phyloP scores from a whole-genome alignment of 768 basidiomycete genomes.

The Tephrocybe sp. region DNA sequence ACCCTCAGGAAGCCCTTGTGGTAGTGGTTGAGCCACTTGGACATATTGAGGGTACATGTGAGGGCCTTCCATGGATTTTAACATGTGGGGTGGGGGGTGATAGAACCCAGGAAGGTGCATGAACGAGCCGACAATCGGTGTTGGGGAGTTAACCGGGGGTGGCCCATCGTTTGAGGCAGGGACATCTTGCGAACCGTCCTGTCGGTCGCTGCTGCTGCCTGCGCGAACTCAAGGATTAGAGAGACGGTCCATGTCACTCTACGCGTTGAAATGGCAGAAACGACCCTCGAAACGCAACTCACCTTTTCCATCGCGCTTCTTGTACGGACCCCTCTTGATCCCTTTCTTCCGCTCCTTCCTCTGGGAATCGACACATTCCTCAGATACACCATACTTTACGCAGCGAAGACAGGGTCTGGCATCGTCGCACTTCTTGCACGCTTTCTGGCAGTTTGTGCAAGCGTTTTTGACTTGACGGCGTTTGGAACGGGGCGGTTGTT shows the following conservation, averaged over 20 bases:
- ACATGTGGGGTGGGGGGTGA: slow-evolving; percentile 43
- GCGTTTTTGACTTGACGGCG: slow-evolving; percentile 90
- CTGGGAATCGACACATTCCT: slow-evolving; percentile 87
- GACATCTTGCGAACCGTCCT: slow-evolving; percentile 35
- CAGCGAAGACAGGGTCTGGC: slow-evolving; percentile 91
- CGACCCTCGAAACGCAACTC: slow-evolving; percentile 29
- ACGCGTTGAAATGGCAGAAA: slow-evolving; percentile 19
- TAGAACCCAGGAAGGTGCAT: slow-evolving; percentile 56
- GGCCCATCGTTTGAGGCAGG: slow-evolving; percentile 37
- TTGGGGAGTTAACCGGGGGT: slow-evolving; percentile 41
- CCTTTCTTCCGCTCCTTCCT: slow-evolving; percentile 92
- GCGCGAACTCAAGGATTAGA: slow-evolving; percentile 54
- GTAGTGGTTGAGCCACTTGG: slow-evolving; percentile 16
- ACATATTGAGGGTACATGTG: slow-evolving; percentile 41
- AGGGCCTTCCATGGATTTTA: slow-evolving; percentile 51
- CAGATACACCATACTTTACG: slow-evolving; percentile 83
- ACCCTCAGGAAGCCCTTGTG: slow-evolving; percentile 17
- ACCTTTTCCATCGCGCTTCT: slow-evolving; percentile 94
- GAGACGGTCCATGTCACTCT: slow-evolving; percentile 29
- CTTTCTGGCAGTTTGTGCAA: slow-evolving; percentile 88
- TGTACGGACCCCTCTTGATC: slow-evolving; percentile 86
- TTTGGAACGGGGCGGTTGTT: slow-evolving; percentile 63
- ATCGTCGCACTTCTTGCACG: slow-evolving; percentile 91
- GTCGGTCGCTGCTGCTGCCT: slow-evolving; percentile 50
- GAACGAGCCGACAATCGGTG: slow-evolving; percentile 45